Base-by-base conservation (phyloP, 805 yeast genomes). In the Hanseniaspora meyeri region DNA sequence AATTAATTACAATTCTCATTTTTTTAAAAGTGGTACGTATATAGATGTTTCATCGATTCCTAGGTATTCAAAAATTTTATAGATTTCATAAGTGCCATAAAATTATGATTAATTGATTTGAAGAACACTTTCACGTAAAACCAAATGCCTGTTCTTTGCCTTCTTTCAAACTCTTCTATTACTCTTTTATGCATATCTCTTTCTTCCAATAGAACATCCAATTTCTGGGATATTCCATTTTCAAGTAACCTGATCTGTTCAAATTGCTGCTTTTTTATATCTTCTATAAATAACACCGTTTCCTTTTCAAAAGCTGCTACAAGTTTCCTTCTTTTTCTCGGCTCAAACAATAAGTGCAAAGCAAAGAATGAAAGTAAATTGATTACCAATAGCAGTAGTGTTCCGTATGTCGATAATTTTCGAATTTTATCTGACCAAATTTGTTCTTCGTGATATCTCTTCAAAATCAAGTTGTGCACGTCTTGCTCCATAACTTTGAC, bases 351-450 rank as follows among this genome's bases (percentile, higher is more conserved):
- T 62, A 93, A 72, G 61, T 95, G 96, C 17, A 95, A 93, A 7
- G 86, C 73, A 3, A 89, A 64, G 61, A 93, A 89, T 31, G 95
- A 68, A 9, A 85, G 52, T 29, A 91, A 76, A 70, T 93, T 93
- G 60, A 88, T 77, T 1, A 88, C 93, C 95, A 90, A 88, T 45
- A 93, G 74, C 4, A 83, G 72, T 76, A 93, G 81, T 0, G 99
- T 93, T 2, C 97, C 98, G 95, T 96, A 93, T 0, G 97, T 90
- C 6, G 96, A 87, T 5, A 95, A 88, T 61, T 90, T 78, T 59
- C 98, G 75, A 59, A 93, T 93, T 68, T 90, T 90, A 70, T 93
- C 98, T 1, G 96, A 87, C 97, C 98, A 93, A 8, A 93, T 81
- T 68, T 93, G 97, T 65, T 93, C 99, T 67, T 93, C 97, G 60